A percentile compares a stretch with the other conserved stretches of the same genome.
These are phyloP conservation scores for Hymenoscyphus occultus DNA, from an alignment of 2,329 filamentous ascomycete species.

Conservation along the genomic window DNA sequence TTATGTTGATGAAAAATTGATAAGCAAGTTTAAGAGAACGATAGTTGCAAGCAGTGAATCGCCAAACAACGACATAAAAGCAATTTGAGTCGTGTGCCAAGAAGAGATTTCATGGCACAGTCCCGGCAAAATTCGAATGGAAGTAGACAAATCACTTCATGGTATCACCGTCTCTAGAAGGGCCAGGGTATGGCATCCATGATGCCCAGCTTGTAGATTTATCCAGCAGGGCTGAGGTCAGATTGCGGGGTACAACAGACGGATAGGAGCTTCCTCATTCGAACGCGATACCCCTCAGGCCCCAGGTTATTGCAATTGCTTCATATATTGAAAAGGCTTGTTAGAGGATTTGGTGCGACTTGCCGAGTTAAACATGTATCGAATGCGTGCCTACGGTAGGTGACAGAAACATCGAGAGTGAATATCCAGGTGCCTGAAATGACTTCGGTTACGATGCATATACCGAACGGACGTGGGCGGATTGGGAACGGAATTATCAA, in stretches of 20 bases:
- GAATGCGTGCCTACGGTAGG: neutral
- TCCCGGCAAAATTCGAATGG: neutral
- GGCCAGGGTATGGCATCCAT: neutral
- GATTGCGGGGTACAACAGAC: neutral
- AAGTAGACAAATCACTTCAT: no score
- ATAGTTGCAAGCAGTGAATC: neutral
- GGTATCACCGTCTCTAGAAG: no score
- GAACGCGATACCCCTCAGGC: neutral
- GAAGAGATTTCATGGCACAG: neutral
- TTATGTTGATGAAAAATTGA: neutral
- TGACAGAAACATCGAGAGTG: neutral
- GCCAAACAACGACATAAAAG: neutral
- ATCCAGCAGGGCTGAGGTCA: neutral
- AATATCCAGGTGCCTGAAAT: no score
- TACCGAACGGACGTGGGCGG: no score
- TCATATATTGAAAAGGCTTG: neutral
- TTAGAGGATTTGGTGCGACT: neutral
- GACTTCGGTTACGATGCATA: no score
- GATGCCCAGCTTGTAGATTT: neutral
- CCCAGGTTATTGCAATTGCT: neutral
- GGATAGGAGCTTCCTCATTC: neutral
- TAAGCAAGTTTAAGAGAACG: neutral
- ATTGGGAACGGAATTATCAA: no score
- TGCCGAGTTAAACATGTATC: neutral
- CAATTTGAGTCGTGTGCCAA: neutral